phyloP scores from a whole-genome alignment of 768 basidiomycete genomes.

The Boletus edulis region DNA sequence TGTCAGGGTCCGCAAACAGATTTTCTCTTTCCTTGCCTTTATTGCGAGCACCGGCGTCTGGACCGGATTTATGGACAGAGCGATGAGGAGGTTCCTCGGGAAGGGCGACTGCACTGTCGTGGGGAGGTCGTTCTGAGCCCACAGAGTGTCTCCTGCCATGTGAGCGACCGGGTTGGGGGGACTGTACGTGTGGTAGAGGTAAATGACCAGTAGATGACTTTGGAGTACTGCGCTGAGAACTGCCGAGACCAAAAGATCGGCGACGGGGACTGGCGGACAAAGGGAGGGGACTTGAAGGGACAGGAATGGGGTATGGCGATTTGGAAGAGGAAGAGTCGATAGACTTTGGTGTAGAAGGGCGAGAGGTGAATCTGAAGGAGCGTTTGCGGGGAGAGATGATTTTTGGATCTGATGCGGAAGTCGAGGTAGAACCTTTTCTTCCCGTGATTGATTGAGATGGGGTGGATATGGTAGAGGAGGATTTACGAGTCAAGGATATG shows the following conservation, averaged over 20 bases:
- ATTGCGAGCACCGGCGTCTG: conserved; percentile 13
- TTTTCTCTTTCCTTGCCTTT: conserved; percentile 31
- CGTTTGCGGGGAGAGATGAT: conserved; percentile 24
- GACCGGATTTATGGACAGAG: conserved; percentile 7
- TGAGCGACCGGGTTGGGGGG: conserved; percentile 11
- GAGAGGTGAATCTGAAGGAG: conserved; percentile 32
- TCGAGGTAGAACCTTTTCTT: conserved; percentile 26
- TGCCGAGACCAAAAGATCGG: conserved; percentile 29
- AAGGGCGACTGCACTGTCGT: conserved; percentile 34
- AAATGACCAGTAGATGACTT: conserved; percentile 29
- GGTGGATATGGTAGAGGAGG: conserved; percentile 21
- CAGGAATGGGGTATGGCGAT: conserved; percentile 23
- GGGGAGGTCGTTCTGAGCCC: conserved; percentile 30
- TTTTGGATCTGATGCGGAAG: conserved; percentile 16
- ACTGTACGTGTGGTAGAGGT: conserved; percentile 22
- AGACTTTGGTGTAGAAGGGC: conserved; percentile 30
- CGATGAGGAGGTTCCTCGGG: conserved; percentile 24
- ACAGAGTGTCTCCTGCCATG: conserved; percentile 29
- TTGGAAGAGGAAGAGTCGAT: conserved; percentile 15
- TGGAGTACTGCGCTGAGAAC: conserved; percentile 28
- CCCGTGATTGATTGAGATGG: conserved; percentile 17
- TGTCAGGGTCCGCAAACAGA: neutral
- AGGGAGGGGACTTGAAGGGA: conserved; percentile 31
- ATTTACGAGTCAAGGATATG: conserved; percentile 27
- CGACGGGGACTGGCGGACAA: conserved; percentile 34